Conservation (phyloP, 495 filamentous ascomycete species). For the Thermothielavioides terrestris region DNA sequence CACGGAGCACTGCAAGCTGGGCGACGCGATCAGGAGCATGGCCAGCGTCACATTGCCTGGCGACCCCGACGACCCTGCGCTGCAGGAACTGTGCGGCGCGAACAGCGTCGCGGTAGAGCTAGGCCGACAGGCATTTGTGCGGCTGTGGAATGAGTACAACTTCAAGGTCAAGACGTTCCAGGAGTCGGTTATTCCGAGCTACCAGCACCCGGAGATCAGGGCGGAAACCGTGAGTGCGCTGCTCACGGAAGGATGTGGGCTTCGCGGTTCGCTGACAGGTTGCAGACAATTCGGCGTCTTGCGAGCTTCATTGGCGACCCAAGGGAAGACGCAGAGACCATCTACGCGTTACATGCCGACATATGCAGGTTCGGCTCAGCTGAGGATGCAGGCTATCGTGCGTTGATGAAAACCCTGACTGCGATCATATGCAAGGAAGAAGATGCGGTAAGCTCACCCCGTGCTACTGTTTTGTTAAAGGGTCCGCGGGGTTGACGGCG, state of each 20-base stretch:
- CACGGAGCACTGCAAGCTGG: constrained; percentile 19
- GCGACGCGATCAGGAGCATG: constrained; percentile 29
- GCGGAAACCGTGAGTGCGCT: constrained; percentile 16
- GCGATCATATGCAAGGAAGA: constrained; percentile 17
- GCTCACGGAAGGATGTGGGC: not conserved
- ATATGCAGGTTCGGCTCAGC: constrained; percentile 25
- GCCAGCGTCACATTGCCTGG: constrained; percentile 19
- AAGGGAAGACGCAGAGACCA: constrained; percentile 25
- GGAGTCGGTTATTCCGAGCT: constrained; percentile 20
- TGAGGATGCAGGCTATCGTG: constrained; percentile 23
- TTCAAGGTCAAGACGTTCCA: constrained; percentile 34
- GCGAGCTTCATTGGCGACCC: constrained; percentile 28
- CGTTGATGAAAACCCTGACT: constrained; percentile 13
- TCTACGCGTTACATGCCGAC: constrained; percentile 23
- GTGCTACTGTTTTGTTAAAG: not conserved
- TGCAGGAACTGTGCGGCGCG: constrained; percentile 26
- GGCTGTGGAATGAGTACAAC: constrained; percentile 29
- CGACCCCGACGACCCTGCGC: constrained; percentile 18
- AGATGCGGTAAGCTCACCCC: constrained; percentile 9
- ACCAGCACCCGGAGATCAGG: constrained; percentile 11
- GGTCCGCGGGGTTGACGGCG: not conserved
- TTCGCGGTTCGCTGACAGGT: constrained; percentile 1
- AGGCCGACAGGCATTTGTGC: constrained; percentile 21
- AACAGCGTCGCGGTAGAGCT: constrained; percentile 18
- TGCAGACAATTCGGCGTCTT: constrained; percentile 18